Evolutionary conservation across 2,329 filamentous ascomycete species (phyloP), one percentile per base, ranked within the genome.

Genomic region (Neopestalotiopsis sp.): DNA sequence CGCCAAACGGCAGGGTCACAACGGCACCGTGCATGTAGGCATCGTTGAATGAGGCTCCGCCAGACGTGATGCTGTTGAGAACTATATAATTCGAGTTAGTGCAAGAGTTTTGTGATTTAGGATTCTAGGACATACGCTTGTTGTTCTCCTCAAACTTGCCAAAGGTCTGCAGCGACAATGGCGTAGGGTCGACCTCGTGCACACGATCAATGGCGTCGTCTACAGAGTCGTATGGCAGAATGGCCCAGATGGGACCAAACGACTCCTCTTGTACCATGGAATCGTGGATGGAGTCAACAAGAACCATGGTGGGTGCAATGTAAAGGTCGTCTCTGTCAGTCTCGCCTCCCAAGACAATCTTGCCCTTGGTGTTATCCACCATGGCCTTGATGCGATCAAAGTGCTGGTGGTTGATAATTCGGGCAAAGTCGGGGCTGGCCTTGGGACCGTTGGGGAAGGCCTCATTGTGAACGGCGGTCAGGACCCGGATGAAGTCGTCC

Each of bases 231-330:
- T 94, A 91, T 0, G 94, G 88, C 67, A 97, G 83, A 71, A 98
- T 90, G 71, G 93, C 91, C 73, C 97, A 94, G 69, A 97, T 86
- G n/a, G 96, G 96, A 6, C 95, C 96, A 78, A 99, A 99, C 58
- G 91, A 94, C 83, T 99, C 96, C 71, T 97, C 89, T 30, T 84
- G 83, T 76, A 98, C 88, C 80, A 98, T 89, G 7, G 91, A 87
- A 81, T 97, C 95, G 63, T 95, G 87, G 17, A 88, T 78, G 71
- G 89, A 90, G 72, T 93, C 86, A 49, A 98, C 92, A 70, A 94
- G 86, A n/a, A 99, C 90, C n/a, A 95, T 90, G 0, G 96, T 99
- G 0, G 95, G 94, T 78, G 95, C 94, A 74, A 99, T 96, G 81
- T 92, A 98, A 64, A 92, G 90, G 40, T 94, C 88, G 45, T 87